Evolutionary conservation across 2,329 filamentous ascomycete genomes (phyloP), one percentile per base, ranked within the genome.

Genomic region (Colletotrichum lini): DNA sequence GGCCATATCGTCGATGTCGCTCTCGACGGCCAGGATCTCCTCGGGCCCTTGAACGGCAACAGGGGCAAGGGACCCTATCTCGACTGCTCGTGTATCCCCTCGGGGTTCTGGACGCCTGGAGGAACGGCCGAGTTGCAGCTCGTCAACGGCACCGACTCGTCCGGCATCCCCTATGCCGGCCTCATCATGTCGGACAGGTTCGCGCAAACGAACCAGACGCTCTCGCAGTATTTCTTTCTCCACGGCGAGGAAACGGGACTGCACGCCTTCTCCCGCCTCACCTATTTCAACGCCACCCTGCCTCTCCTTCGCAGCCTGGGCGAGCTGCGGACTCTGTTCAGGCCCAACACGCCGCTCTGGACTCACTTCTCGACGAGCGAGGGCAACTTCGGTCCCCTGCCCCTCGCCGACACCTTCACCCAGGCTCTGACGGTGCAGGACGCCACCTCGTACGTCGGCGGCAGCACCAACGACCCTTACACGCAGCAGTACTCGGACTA

Each of bases 211-310:
- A 88, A 89, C 2, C 89, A 91, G 75, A 75, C 87, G 7, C 81
- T 92, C 18, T 86, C 91, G 75, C 89, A 91, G 75, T 92, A 91
- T 77, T 92, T 88, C 88, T 92, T 92, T 74, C 79, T 92, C 3
- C 82, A 87, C 13, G 89, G 90, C 54, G 87, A 86, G 1, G 90
- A 92, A 77, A 91, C 90, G 0, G 90, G 90, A 0, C 77, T 91
- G 45, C 90, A 92, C 75, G 87, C 85, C 0, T 92, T 91, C 78
- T 88, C 84, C 68, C 85, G 89, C n/a, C 78, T 90, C 12, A 83
- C 85, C 0, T 92, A 92, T 74, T 81, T 88, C 77, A 91, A 91
- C 76, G 83, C 85, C 68, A 86, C 85, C 0, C 86, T 81, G 1
- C 89, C 88, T 0, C 88, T 87, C 70, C 79, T 90, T 60, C 82